Conservation (phyloP, 2,329 filamentous ascomycete genomes). For the Fusarium sp. region DNA sequence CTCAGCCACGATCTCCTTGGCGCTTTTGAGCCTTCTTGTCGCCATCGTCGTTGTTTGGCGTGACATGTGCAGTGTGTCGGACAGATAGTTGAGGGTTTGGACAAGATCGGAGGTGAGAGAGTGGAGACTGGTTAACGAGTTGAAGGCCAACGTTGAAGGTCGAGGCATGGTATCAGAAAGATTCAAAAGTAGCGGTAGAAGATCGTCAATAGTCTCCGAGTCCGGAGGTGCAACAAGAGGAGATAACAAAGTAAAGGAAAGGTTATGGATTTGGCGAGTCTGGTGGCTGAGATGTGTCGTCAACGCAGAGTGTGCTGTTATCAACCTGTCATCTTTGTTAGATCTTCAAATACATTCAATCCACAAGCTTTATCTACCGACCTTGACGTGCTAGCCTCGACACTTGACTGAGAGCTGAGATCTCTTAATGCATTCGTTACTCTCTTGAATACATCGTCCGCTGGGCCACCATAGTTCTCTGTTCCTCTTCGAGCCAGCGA, state of each 20-base stretch:
- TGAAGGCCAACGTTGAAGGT: conserved; percentile 69
- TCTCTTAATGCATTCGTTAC: conserved; percentile 77
- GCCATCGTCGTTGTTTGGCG: conserved; percentile 88
- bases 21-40: conserved; percentile 80
- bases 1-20: conserved; percentile 86
- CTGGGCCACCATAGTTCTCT: conserved; percentile 72
- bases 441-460: conserved; percentile 74
- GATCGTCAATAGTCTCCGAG: conserved; percentile 71
- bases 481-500: conserved; percentile 73
- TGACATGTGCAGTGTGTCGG: conserved; percentile 93
- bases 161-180: conserved; percentile 75
- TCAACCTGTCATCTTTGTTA: conserved; percentile 64
- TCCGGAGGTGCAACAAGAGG: conserved; percentile 73
- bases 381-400: conserved; percentile 79
- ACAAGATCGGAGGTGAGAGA: conserved; percentile 78
- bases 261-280: conserved; percentile 77
- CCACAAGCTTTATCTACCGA: conserved; percentile 47
- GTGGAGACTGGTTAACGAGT: conserved; percentile 75
- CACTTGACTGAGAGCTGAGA: conserved; percentile 76
- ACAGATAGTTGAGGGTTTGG: conserved; percentile 84
- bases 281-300: conserved; percentile 81
- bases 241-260: conserved; percentile 76
- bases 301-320: conserved; percentile 79
- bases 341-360: conserved; percentile 1
- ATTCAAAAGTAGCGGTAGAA: conserved; percentile 74